Conservation (phyloP, 345 rosid species). For the Populus simonii region DNA sequence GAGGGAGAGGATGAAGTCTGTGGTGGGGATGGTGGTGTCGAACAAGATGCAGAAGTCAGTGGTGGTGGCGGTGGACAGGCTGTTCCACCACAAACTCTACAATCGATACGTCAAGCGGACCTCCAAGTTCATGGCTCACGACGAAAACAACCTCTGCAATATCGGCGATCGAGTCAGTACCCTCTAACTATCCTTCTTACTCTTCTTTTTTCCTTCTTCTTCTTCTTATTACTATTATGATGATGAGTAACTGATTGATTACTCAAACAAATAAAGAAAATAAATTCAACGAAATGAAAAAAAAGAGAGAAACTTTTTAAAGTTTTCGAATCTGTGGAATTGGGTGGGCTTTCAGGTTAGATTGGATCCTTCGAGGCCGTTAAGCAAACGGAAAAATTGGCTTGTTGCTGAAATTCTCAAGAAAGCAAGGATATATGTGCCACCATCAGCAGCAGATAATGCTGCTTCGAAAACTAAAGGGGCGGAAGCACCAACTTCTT, state of each 20-base stretch:
- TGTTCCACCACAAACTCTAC: conserved; percentile 73
- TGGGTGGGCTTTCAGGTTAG: conserved; percentile 45
- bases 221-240: too few species aligned
- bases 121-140: conserved; percentile 97
- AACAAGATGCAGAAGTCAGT: conserved; percentile 81
- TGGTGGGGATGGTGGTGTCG: conserved; percentile 64
- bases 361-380: conserved; percentile 90
- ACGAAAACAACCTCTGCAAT: conserved; percentile 65
- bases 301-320: not conserved
- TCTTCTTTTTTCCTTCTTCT: not conserved
- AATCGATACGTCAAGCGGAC: conserved; percentile 87
- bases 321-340: not conserved
- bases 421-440: conserved; percentile 70
- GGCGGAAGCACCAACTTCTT: conserved; percentile 22
- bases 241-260: not conserved
- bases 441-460: conserved; percentile 29
- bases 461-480: conserved; percentile 14
- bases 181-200: not conserved
- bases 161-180: conserved; percentile 73
- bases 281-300: not conserved
- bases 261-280: not conserved
- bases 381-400: conserved; percentile 92
- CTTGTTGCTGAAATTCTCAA: conserved; percentile 83
- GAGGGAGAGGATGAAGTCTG: conserved; percentile 13
- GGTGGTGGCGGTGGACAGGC: conserved; percentile 78